Percentiles rank a stretch among this genome's conserved stretches.
phyloP scores from a whole-genome alignment of 2,329 filamentous ascomycete genomes.

The Ampelomyces quisqualis region DNA sequence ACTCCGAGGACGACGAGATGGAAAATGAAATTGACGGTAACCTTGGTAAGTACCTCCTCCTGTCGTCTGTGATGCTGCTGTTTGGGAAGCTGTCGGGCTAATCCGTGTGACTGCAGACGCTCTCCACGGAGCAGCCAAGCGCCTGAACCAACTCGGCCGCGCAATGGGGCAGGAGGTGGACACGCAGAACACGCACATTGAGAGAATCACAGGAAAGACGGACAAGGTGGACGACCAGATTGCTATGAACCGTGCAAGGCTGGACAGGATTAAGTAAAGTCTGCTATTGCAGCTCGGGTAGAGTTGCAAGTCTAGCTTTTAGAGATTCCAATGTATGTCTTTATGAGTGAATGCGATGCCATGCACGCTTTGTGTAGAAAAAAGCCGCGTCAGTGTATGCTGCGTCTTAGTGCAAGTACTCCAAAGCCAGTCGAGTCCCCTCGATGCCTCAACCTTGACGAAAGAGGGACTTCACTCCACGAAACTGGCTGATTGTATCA shows the following conservation, averaged over 20 bases:
- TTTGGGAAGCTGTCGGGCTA: too few relatives aligned
- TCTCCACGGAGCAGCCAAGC: conserved; percentile 62
- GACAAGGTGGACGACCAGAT: conserved; percentile 77
- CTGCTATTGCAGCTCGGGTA: neutral
- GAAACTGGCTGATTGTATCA: too few relatives aligned
- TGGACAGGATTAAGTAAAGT: conserved; percentile 61
- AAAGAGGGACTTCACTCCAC: too few relatives aligned
- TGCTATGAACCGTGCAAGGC: conserved; percentile 70
- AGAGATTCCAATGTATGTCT: neutral
- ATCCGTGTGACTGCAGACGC: conserved; percentile 46
- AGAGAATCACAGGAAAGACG: conserved; percentile 78
- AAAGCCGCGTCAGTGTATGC: too few relatives aligned
- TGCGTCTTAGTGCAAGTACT: too few relatives aligned
- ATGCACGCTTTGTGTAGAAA: too few relatives aligned
- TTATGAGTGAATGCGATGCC: conserved; percentile 6
- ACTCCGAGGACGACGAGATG: conserved; percentile 61
- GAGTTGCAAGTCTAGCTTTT: too few relatives aligned
- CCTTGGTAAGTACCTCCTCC: conserved; percentile 46
- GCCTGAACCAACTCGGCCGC: conserved; percentile 70
- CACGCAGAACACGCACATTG: conserved; percentile 74
- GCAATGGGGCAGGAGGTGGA: conserved; percentile 76
- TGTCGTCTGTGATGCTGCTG: too few relatives aligned
- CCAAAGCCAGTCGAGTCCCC: too few relatives aligned
- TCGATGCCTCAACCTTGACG: too few relatives aligned
- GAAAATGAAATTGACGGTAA: conserved; percentile 52